Evolutionary conservation across 2,329 filamentous ascomycete genomes (phyloP).

Genomic region (Orbilia quercus): DNA sequence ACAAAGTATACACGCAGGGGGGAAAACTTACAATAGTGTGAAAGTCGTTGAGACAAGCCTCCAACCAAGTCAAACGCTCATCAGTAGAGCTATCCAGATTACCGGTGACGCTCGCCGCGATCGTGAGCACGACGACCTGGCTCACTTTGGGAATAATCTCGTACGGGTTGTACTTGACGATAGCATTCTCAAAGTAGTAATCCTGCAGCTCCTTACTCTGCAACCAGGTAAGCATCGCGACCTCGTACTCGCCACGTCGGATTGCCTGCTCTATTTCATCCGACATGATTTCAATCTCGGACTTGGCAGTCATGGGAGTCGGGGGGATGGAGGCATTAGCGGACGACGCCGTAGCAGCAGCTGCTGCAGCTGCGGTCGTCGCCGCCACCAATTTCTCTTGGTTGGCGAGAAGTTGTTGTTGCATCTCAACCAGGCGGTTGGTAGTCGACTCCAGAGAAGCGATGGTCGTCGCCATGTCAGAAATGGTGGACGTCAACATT

Average conservation of each 20-base stretch:
- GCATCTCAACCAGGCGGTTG: slow-evolving; percentile 74
- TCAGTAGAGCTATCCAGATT: slow-evolving; percentile 65
- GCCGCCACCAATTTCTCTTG: slow-evolving; percentile 58
- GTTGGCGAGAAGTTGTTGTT: slow-evolving; percentile 70
- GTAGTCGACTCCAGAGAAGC: slow-evolving; percentile 76
- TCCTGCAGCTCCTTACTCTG: slow-evolving; percentile 71
- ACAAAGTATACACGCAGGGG: not conserved
- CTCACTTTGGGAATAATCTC: slow-evolving; percentile 70
- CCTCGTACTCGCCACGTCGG: slow-evolving; percentile 71
- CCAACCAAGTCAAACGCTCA: slow-evolving; percentile 60
- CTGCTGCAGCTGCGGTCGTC: slow-evolving; percentile 57
- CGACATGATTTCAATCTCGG: slow-evolving; percentile 65
- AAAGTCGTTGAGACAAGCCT: slow-evolving; percentile 58
- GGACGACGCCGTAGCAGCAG: slow-evolving; percentile 61
- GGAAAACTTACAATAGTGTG: slow-evolving; percentile 61
- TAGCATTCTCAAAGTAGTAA: slow-evolving; percentile 71
- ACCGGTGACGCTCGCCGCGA: slow-evolving; percentile 73
- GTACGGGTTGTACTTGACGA: slow-evolving; percentile 67
- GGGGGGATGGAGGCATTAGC: slow-evolving; percentile 63
- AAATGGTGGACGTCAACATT: slow-evolving; percentile 75
- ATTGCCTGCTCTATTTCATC: slow-evolving; percentile 73
- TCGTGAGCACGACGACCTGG: slow-evolving; percentile 72
- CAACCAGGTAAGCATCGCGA: slow-evolving; percentile 69
- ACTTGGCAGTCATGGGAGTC: slow-evolving; percentile 61
- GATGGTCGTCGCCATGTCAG: slow-evolving; percentile 75